These are phyloP conservation scores for Lithohypha guttulata DNA, from an alignment of 2,329 filamentous ascomycete species.

Conservation along the genomic window DNA sequence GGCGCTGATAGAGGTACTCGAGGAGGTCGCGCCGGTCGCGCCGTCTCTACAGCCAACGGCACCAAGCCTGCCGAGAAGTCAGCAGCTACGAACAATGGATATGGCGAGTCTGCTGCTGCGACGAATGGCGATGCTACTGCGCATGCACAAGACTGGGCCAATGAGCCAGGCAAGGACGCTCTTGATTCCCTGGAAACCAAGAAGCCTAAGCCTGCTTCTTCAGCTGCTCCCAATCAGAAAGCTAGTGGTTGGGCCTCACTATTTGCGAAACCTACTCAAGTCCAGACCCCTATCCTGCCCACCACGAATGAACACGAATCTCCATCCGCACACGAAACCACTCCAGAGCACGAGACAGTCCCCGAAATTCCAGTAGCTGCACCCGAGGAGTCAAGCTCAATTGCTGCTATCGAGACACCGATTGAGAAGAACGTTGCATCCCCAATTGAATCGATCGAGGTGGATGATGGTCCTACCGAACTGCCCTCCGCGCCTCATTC, in stretches of 20 bases:
- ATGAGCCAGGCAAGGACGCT: conserved; percentile 21
- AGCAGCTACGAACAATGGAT: conserved; percentile 17
- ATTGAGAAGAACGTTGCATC: conserved; percentile 32
- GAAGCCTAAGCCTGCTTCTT: conserved; percentile 14
- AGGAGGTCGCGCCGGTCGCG: conserved; percentile 36
- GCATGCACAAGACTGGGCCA: conserved; percentile 20
- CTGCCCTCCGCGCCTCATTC: conserved; percentile 21
- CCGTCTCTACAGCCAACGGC: conserved; percentile 34
- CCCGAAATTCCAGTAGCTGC: conserved; percentile 6
- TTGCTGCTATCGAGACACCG: conserved; percentile 27
- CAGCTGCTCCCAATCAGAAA: conserved; percentile 17
- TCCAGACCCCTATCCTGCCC: conserved; percentile 9
- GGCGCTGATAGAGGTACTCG: conserved; percentile 36
- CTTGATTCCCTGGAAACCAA: conserved; percentile 22
- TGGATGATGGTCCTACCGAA: conserved; percentile 25
- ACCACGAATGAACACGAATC: conserved; percentile 35
- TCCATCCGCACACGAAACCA: conserved; percentile 33
- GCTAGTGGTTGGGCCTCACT: conserved; percentile 56
- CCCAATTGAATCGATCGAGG: conserved; percentile 28
- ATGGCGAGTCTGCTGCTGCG: conserved; percentile 12
- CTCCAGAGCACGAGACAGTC: conserved; percentile 11
- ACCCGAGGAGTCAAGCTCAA: conserved; percentile 20
- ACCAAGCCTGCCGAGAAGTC: conserved; percentile 28
- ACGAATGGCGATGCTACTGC: conserved; percentile 21
- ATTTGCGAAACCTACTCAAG: conserved; percentile 53